These are phyloP conservation scores for Pythium sukuiense DNA, from an alignment of 352 stramenopile species.

Conservation along the genomic window DNA sequence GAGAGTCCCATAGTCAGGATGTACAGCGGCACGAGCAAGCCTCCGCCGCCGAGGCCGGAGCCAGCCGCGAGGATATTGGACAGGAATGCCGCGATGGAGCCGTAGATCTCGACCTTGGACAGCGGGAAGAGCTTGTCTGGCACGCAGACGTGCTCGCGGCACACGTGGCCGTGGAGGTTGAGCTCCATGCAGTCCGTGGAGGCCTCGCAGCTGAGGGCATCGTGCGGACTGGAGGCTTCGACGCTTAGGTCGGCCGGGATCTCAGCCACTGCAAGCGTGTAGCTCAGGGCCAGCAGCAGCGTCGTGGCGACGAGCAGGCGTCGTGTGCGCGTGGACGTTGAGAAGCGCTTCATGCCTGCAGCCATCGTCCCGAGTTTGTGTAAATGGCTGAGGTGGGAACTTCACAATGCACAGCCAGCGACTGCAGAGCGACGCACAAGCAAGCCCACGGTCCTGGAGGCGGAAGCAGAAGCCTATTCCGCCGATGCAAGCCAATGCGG, in stretches of 20 bases:
- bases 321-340: not conserved
- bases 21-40: conserved; percentile 75
- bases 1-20: conserved; percentile 75
- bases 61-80: conserved; percentile 58
- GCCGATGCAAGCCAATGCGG: conserved; percentile 18
- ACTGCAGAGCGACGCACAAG: not conserved
- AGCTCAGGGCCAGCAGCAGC: conserved; percentile 12
- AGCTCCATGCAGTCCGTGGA: conserved; percentile 50
- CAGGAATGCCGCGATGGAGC: conserved; percentile 67
- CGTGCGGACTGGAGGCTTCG: not conserved
- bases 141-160: conserved; percentile 48
- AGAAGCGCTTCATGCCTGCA: not conserved
- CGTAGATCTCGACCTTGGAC: conserved; percentile 47
- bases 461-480: conserved; percentile 23
- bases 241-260: conserved; percentile 2
- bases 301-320: conserved; percentile 1
- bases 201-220: conserved; percentile 33
- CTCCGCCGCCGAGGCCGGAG: conserved; percentile 72
- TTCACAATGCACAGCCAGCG: conserved; percentile 1
- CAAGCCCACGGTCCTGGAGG: not conserved
- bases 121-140: conserved; percentile 64
- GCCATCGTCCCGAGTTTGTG: conserved; percentile 2
- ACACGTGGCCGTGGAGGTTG: conserved; percentile 41
- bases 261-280: not conserved
- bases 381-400: conserved; percentile 4